phyloP scores from a whole-genome alignment of 176 grass and related monocot species.

The Ampelocalamus luodianensis region DNA sequence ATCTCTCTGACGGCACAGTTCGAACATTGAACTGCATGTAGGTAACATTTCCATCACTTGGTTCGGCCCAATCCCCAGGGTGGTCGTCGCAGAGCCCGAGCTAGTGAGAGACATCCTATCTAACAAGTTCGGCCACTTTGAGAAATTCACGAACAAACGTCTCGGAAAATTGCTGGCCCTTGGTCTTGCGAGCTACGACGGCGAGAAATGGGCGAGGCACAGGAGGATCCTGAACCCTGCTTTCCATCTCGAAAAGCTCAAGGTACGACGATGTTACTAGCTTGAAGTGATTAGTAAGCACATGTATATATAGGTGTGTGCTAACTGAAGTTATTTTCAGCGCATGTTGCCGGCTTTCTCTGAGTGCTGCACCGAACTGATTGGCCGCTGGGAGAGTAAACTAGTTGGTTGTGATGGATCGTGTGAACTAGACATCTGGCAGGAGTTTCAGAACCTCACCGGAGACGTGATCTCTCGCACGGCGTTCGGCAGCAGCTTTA shows the following conservation, averaged over 20 bases:
- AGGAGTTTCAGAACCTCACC: slow-evolving; percentile 66
- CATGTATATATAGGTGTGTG: not conserved
- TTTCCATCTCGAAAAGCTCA: slow-evolving; percentile 80
- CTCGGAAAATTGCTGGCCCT: slow-evolving; percentile 18
- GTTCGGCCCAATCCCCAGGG: slow-evolving; percentile 56
- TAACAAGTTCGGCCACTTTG: slow-evolving; percentile 68
- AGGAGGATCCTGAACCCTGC: slow-evolving; percentile 76
- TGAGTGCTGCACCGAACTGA: slow-evolving; percentile 55
- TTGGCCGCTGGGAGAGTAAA: slow-evolving; percentile 52
- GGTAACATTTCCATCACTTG: slow-evolving; percentile 63
- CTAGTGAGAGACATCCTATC: slow-evolving; percentile 61
- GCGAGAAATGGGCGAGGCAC: slow-evolving; percentile 83
- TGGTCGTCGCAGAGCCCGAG: slow-evolving; percentile 53
- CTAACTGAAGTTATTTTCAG: slow-evolving; percentile 36
- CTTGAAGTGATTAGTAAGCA: not conserved
- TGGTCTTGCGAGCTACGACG: slow-evolving; percentile 57
- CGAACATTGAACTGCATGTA: slow-evolving; percentile 26
- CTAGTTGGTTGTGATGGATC: not conserved
- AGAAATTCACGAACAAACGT: slow-evolving; percentile 31
- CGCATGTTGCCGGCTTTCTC: slow-evolving; percentile 62
- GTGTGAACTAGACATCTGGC: slow-evolving; percentile 61
- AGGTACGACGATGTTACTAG: slow-evolving; percentile 47
- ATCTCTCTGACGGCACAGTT: not conserved
- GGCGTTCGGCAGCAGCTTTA: slow-evolving; percentile 72
- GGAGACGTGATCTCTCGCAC: slow-evolving; percentile 81